Conservation (phyloP, 1,139 yeast genomes). For the Saccharomyces hybrid region DNA sequence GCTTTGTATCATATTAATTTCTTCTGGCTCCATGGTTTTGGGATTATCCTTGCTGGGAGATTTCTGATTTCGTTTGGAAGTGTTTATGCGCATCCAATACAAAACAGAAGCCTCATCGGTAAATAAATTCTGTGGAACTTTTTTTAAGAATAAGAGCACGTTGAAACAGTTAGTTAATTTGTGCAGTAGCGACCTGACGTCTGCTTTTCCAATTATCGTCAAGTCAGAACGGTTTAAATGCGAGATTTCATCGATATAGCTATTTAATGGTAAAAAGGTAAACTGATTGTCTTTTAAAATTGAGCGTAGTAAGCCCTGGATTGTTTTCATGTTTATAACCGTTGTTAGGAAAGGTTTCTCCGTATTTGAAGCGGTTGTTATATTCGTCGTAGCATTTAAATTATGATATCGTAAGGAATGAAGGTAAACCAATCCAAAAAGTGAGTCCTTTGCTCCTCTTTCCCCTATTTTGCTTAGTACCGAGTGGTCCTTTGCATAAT, state of each 20-base stretch:
- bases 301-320: constrained; percentile 9
- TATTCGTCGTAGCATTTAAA: background rate
- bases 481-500: constrained; percentile 41
- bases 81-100: background rate
- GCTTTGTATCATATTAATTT: constrained; percentile 45
- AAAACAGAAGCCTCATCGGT: background rate
- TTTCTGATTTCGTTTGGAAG: constrained; percentile 6
- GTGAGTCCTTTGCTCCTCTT: constrained; percentile 9
- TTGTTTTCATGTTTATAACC: constrained; percentile 4
- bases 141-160: constrained; percentile 13
- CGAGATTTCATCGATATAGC: constrained; percentile 8
- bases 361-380: background rate
- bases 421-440: constrained; percentile 11
- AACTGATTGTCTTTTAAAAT: constrained; percentile 6
- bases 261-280: constrained; percentile 8
- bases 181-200: constrained; percentile 10
- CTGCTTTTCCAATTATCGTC: constrained; percentile 14
- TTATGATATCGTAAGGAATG: constrained; percentile 16
- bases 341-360: constrained; percentile 4
- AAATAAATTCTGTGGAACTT: constrained; percentile 8
- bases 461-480: constrained; percentile 17
- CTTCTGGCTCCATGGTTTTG: constrained; percentile 34
- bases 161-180: constrained; percentile 15
- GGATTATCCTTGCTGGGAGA: constrained; percentile 3
- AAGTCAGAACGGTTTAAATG: background rate